Base-by-base conservation (phyloP, 2,329 filamentous ascomycete species). In the Phoma herbarum region DNA sequence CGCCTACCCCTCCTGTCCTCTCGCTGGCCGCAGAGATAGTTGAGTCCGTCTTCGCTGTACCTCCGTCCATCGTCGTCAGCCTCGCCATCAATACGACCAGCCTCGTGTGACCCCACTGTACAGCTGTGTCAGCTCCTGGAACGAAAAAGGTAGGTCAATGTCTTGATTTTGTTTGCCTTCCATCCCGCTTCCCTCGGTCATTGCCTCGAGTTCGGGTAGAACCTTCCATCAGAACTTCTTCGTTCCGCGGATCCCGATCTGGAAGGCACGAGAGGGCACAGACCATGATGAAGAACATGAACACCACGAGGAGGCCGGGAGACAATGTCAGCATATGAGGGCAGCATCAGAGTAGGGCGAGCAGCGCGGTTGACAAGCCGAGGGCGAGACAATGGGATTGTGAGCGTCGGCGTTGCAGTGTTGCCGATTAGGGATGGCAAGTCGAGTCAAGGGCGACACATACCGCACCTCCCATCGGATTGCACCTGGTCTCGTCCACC, bases 31-130 rank as follows among this genome's bases (percentile, higher is more conserved):
- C 63, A 66, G 71, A 70, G 66, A 67, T 68, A 65, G 64, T 59
- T 23, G 46, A 59, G 25, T 50, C 45, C 20, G 50, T 33, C 56
- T 54, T 59, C 68, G 61, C 67, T 61, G 59, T 64, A 60, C 63
- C 59, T 69, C 52, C 58, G 64, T 77, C 63, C 77, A 75, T 77
- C 76, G 77, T 79, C 41, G 56, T 53, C 56, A 35, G 56, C 45
- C 62, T 61, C 63, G 60, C 62, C 68, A 66, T 59, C 63, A 66
- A 66, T 59, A 64, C 57, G 60, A 64, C 61, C 66, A 67, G 68
- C 67, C 64, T 72, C 63, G 69, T 71, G 69, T 60, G 62, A 59
- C 59, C 56, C 45, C 41, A 50, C 59, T 59, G 61, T 65, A 43
- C 59, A 58, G 57, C 58, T 65, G 62, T 66, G 50, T 58, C 63